Conservation (phyloP, 257 asterid genomes). For the Solanum tacnaense region DNA sequence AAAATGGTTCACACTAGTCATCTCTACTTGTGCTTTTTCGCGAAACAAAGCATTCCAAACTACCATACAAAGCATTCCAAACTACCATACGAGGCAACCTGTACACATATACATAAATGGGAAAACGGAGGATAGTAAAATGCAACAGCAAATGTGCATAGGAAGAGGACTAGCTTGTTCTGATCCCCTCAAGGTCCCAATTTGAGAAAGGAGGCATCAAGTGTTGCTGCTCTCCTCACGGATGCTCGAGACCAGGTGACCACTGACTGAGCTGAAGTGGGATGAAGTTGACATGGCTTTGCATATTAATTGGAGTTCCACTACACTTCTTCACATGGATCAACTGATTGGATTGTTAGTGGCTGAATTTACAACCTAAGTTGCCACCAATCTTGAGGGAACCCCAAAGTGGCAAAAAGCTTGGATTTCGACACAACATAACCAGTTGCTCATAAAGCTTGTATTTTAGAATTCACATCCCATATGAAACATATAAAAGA, state of each 20-base stretch:
- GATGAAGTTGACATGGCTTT: neutral
- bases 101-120: neutral
- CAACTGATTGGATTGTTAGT: neutral
- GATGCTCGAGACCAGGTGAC: neutral
- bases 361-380: neutral
- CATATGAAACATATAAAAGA: neutral
- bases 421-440: neutral
- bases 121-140: neutral
- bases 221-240: neutral
- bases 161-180: neutral
- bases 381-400: neutral
- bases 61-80: neutral
- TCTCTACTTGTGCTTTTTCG: neutral
- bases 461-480: neutral
- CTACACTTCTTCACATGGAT: neutral
- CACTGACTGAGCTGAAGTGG: neutral
- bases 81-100: neutral
- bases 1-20: neutral
- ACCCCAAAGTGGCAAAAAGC: neutral
- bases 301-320: neutral
- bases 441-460: neutral
- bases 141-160: neutral
- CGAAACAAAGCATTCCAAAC: neutral
- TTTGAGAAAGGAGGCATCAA: neutral
- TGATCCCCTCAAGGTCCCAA: neutral